phyloP scores from a whole-genome alignment of 1,139 yeast genomes.

The Kurtzmaniella quercitrusa region DNA sequence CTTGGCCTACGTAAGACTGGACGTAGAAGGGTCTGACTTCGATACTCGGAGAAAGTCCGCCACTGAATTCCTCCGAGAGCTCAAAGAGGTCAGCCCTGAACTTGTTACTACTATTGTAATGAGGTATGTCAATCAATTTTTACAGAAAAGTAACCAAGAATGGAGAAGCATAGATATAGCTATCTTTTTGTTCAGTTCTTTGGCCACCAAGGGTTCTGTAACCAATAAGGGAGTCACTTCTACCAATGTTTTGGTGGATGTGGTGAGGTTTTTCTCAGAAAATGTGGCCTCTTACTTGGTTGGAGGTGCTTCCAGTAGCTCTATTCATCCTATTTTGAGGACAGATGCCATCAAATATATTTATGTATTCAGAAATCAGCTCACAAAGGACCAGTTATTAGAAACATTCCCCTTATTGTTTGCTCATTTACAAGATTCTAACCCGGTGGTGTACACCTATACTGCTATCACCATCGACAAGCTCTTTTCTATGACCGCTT shows the following conservation, averaged over 20 bases:
- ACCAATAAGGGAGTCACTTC: conserved; percentile 87
- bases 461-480: conserved; percentile 92
- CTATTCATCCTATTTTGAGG: conserved; percentile 64
- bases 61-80: conserved; percentile 83
- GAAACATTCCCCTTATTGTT: conserved; percentile 81
- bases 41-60: conserved; percentile 91
- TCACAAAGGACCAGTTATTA: conserved; percentile 76
- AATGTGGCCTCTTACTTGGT: conserved; percentile 69
- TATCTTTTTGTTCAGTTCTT: conserved; percentile 76
- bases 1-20: conserved; percentile 84
- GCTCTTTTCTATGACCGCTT: conserved; percentile 70
- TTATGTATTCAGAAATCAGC: conserved; percentile 85
- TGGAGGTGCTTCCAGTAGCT: background rate
- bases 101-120: conserved; percentile 72
- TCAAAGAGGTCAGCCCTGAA: conserved; percentile 75
- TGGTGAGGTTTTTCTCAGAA: conserved; percentile 75
- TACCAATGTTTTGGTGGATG: conserved; percentile 79
- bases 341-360: conserved; percentile 93
- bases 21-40: conserved; percentile 90
- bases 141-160: conserved; percentile 32
- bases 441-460: conserved; percentile 87
- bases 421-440: conserved; percentile 54
- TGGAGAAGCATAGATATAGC: conserved; percentile 93
- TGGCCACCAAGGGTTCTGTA: conserved; percentile 86
- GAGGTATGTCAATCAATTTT: conserved; percentile 68